A percentile compares a stretch with the other conserved stretches of the same genome.
Evolutionary conservation across 2,329 filamentous ascomycete species (phyloP).

Genomic region (Thielaviopsis euricoi): DNA sequence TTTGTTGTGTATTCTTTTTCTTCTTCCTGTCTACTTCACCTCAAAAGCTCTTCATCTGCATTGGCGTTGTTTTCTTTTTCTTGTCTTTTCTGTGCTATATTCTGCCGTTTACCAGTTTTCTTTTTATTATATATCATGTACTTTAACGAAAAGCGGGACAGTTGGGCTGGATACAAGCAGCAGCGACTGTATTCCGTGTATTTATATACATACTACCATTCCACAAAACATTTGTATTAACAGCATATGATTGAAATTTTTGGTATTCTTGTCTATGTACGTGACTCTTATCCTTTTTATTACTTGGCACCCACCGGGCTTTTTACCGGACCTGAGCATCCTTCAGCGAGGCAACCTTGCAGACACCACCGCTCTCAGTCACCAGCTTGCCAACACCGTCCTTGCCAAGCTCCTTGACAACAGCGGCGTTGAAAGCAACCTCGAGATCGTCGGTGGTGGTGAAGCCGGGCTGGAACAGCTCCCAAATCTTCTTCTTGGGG

Average conservation of each 20-base stretch:
- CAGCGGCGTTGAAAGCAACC: conserved; percentile 70
- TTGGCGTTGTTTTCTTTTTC: neutral
- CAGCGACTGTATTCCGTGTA: no score
- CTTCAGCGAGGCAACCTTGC: conserved; percentile 67
- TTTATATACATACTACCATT: no score
- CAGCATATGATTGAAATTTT: neutral
- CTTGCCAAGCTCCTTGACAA: conserved; percentile 60
- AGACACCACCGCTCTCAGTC: conserved; percentile 61
- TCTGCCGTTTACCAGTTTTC: neutral
- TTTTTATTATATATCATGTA: neutral
- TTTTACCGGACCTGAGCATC: conserved; percentile 66
- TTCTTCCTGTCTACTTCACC: neutral
- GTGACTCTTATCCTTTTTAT: neutral
- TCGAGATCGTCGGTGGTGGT: conserved; percentile 68
- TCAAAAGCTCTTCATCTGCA: neutral
- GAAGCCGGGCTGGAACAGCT: conserved; percentile 90
- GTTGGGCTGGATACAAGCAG: no score
- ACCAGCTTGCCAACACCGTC: conserved; percentile 52
- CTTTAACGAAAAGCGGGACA: neutral
- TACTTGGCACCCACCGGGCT: neutral
- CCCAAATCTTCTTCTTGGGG: conserved; percentile 99
- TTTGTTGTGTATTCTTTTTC: neutral
- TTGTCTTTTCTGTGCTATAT: neutral
- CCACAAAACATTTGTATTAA: neutral
- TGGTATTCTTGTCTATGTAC: neutral